Conservation (phyloP, 768 basidiomycete genomes). For the Dioszegia aurantiaca region DNA sequence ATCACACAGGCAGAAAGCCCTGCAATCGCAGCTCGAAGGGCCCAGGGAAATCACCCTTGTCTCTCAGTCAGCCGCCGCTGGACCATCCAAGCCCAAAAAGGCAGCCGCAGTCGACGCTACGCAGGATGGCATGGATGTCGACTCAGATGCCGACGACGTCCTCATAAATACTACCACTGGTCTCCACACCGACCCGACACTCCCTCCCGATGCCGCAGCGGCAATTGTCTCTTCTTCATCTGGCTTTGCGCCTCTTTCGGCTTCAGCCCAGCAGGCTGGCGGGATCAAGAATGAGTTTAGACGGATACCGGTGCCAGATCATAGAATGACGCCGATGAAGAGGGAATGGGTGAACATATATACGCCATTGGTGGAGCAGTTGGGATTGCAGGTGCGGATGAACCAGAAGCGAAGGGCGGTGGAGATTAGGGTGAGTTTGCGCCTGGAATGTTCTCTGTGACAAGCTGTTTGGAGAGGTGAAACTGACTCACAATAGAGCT, state of each 20-base stretch:
- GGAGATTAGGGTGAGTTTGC: slow-evolving; percentile 82
- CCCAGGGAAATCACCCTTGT: slow-evolving; percentile 46
- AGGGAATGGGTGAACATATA: slow-evolving; percentile 96
- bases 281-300: slow-evolving; percentile 77
- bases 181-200: slow-evolving; percentile 30
- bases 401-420: slow-evolving; percentile 84
- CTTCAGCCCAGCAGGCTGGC: slow-evolving; percentile 57
- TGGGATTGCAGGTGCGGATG: slow-evolving; percentile 95
- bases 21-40: slow-evolving; percentile 48
- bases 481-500: slow-evolving; percentile 61
- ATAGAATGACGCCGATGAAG: slow-evolving; percentile 95
- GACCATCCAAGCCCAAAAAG: slow-evolving; percentile 13
- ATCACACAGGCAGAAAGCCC: slow-evolving; percentile 51
- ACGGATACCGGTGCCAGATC: slow-evolving; percentile 86
- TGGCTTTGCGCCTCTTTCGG: slow-evolving; percentile 67
- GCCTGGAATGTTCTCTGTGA: too few relatives aligned
- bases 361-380: slow-evolving; percentile 88
- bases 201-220: slow-evolving; percentile 6
- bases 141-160: slow-evolving; percentile 62
- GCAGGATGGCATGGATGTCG: slow-evolving; percentile 37
- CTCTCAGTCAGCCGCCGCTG: slow-evolving; percentile 15
- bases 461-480: too few relatives aligned
- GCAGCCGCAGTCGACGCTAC: background rate
- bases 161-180: slow-evolving; percentile 58
- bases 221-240: slow-evolving; percentile 54